Evolutionary conservation across 257 asterid species (phyloP), one percentile per base, ranked within the genome.

Genomic region (Catharanthus roseus): DNA sequence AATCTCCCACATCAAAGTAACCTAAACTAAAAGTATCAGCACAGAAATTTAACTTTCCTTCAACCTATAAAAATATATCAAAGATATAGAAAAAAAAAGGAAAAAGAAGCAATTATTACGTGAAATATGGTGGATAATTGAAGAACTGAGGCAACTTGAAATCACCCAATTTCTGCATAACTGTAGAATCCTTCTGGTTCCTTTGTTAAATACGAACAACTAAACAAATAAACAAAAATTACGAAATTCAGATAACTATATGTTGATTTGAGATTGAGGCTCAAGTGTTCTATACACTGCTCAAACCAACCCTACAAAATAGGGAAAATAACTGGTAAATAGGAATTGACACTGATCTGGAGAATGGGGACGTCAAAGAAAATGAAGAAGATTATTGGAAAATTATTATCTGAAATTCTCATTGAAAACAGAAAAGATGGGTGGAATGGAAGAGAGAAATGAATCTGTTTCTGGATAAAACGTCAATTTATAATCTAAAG

Each of bases 61-160:
- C 39, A 29, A 57, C 29, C 42, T 12, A 57, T 54, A 54, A 2
- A 24, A 5, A 33, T 16, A 61, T 31, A 33, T 18, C 26, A 34
- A 42, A 42, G 10, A 12, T 38, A 3, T 4, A 18, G 19, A 15
- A 10, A 33, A 61, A 28, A 34, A 23, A 51, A 6, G 12, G 10
- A 65, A 24, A 53, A 8, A 54, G 21, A 0, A 18, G 16, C 23
- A 31, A 50, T 36, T 28, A 74, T 71, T 79, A 75, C 80, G 83
- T 79, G 74, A 71, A 79, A 65, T 79, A 79, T 2, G 83, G 83
- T 0, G 83, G 83, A 53, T 79, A 79, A 45, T 71, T 79, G 77
- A 79, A 79, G 80, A 79, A 75, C 11, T 79, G 80, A 24, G 83
- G 83, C 39, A 76, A 70, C 77, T 79, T 79, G 74, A 79, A 77